phyloP scores from a whole-genome alignment of 345 rosid species.

The Populus nigra region DNA sequence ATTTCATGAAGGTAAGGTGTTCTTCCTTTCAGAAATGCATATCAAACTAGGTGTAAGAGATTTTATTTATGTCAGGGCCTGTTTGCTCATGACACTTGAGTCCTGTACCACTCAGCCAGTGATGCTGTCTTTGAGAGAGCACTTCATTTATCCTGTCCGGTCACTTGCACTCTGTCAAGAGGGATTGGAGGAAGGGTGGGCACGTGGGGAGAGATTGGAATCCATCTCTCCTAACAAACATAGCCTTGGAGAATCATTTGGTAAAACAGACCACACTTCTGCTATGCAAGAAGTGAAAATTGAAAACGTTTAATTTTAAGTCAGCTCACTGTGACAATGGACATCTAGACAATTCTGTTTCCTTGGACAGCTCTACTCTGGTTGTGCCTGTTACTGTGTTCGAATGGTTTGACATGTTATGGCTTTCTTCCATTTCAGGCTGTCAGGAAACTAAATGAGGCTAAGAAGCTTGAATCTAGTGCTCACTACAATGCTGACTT shows the following conservation, averaged over 20 bases:
- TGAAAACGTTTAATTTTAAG: not conserved
- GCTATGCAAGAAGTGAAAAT: not conserved
- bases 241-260: not conserved
- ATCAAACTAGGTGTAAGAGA: not conserved
- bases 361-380: not conserved
- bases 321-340: not conserved
- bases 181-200: too few relatives aligned
- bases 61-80: not conserved
- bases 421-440: slow-evolving; percentile 48
- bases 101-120: not conserved
- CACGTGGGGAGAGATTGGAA: too few relatives aligned
- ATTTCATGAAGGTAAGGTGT: slow-evolving; percentile 95
- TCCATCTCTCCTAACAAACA: too few relatives aligned
- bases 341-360: not conserved
- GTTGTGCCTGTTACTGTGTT: not conserved
- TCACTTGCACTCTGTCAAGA: not conserved
- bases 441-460: slow-evolving; percentile 86
- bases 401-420: not conserved
- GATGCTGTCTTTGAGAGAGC: not conserved
- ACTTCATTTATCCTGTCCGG: not conserved
- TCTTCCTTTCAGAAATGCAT: not conserved
- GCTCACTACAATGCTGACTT: slow-evolving; percentile 86
- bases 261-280: not conserved
- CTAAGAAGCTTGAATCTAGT: slow-evolving; percentile 95
- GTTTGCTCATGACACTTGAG: not conserved